These are phyloP conservation scores for Kodamaea neixiangensis DNA, from an alignment of 805 yeast species.

Conservation along the genomic window DNA sequence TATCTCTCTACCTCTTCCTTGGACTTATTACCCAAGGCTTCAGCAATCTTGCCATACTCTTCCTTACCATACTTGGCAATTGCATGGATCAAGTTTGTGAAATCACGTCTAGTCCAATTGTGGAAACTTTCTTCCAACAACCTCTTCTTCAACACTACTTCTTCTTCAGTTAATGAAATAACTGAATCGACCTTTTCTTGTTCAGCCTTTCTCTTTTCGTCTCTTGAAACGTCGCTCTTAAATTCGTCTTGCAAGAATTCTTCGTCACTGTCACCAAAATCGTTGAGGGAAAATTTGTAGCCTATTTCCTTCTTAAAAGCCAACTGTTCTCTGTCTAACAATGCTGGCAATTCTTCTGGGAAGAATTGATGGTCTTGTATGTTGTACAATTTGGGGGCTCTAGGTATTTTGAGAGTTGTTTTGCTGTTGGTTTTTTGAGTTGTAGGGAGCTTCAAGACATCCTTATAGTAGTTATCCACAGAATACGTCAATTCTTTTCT, in stretches of 20 bases:
- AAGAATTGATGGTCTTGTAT: conserved; percentile 77
- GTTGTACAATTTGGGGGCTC: conserved; percentile 63
- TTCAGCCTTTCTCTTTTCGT: conserved; percentile 46
- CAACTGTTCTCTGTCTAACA: conserved; percentile 65
- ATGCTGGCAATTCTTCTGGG: conserved; percentile 51
- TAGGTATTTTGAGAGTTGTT: conserved; percentile 29
- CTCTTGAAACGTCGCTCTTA: conserved; percentile 37
- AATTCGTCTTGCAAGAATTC: conserved; percentile 51
- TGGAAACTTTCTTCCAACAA: conserved; percentile 59
- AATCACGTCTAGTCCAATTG: conserved; percentile 74
- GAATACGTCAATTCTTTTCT: conserved; percentile 78
- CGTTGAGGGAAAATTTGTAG: conserved; percentile 58
- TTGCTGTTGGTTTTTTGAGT: conserved; percentile 12
- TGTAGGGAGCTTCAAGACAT: conserved; percentile 49
- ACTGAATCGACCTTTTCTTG: conserved; percentile 56
- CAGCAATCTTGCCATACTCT: conserved; percentile 49
- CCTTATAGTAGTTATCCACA: conserved; percentile 74
- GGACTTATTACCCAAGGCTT: conserved; percentile 57
- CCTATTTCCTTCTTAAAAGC: conserved; percentile 61
- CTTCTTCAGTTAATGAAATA: conserved; percentile 64
- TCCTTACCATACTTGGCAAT: conserved; percentile 67
- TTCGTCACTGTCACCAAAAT: conserved; percentile 59
- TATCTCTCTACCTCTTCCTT: conserved; percentile 61
- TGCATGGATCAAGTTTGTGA: conserved; percentile 68
- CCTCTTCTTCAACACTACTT: conserved; percentile 52